A percentile compares a stretch with the other conserved stretches of the same genome.
These are phyloP conservation scores for Linanthus parryae DNA, from an alignment of 148 eudicot species.

Conservation along the genomic window DNA sequence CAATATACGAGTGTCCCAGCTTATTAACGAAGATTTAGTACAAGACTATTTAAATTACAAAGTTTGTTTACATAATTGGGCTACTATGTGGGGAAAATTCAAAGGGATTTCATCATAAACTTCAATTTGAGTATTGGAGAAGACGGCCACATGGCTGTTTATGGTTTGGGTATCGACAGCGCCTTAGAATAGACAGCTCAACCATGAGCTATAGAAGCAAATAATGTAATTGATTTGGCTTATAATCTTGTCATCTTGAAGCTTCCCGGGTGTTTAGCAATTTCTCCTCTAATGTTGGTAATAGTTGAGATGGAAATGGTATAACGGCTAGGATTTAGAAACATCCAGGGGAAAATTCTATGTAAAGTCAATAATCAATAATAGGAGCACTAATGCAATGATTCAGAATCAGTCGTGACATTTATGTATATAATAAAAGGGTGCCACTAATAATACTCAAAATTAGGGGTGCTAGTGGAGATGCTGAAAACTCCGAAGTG, in stretches of 20 bases:
- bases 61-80: background rate
- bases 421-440: too few relatives aligned
- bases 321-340: too few relatives aligned
- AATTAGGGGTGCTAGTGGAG: too few relatives aligned
- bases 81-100: background rate
- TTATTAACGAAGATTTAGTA: background rate
- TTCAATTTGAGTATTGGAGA: background rate
- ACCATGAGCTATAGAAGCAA: background rate
- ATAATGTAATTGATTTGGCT: background rate
- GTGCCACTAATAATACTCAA: too few relatives aligned
- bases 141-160: background rate
- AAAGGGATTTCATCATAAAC: background rate
- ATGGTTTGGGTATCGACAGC: background rate
- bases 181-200: constrained; percentile 11
- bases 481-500: too few relatives aligned
- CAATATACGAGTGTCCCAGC: background rate
- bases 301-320: background rate
- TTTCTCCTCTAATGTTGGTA: background rate
- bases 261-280: background rate
- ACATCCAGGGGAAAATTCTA: too few relatives aligned
- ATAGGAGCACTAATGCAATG: too few relatives aligned
- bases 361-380: too few relatives aligned
- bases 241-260: background rate
- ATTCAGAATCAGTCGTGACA: too few relatives aligned
- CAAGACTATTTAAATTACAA: too few relatives aligned